A percentile compares a stretch with the other conserved stretches of the same genome.
Conservation (phyloP, 2,329 filamentous ascomycete genomes). For the Penicillium sp. region DNA sequence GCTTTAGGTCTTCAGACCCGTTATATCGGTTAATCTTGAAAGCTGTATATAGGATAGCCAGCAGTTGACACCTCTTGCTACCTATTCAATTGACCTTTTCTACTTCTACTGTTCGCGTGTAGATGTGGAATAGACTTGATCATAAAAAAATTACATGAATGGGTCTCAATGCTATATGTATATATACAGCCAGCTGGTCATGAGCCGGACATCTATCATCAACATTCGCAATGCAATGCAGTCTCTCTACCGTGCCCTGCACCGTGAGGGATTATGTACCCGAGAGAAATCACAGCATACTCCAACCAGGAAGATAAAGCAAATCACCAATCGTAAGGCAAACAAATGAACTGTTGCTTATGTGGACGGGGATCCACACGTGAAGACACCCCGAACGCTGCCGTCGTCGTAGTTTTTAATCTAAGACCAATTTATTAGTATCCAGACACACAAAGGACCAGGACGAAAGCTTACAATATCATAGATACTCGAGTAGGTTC, state of each 20-base stretch:
- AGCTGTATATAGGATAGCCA: no score
- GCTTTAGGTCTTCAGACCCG: no score
- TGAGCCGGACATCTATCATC: slow-evolving; percentile 4
- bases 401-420: slow-evolving; percentile 67
- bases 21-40: no score
- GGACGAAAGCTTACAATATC: slow-evolving; percentile 6
- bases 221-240: slow-evolving; percentile 3
- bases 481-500: slow-evolving; percentile 9
- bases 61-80: no score
- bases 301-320: not conserved
- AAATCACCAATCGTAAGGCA: not conserved
- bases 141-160: not conserved
- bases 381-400: slow-evolving; percentile 67
- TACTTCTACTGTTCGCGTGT: no score
- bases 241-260: slow-evolving; percentile 5
- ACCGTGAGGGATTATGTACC: not conserved
- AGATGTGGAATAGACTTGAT: no score
- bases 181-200: slow-evolving; percentile 4
- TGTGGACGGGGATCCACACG: slow-evolving; percentile 51
- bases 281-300: not conserved
- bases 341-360: not conserved
- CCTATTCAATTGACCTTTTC: no score
- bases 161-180: slow-evolving; percentile 8
- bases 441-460: not conserved
- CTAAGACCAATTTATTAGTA: not conserved